Evolutionary conservation across 371 early-diverging fungal species (phyloP).

Genomic region (Rhizopus microsporus): DNA sequence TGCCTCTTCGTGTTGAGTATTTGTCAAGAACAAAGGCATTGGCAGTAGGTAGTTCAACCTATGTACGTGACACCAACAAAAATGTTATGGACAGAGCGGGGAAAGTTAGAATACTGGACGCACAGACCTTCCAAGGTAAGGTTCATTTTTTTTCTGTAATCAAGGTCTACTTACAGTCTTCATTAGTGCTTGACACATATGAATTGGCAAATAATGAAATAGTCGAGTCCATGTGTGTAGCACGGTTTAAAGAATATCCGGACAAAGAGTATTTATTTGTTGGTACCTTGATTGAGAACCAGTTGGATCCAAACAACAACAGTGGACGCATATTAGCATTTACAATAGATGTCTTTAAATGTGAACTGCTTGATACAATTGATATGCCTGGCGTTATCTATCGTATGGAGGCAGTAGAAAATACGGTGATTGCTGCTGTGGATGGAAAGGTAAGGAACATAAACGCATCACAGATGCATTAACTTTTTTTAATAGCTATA

Average conservation of each 20-base stretch:
- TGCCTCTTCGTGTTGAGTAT: constrained; percentile 72
- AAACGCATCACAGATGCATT: background rate
- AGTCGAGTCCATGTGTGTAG: constrained; percentile 39
- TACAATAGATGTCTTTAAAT: constrained; percentile 36
- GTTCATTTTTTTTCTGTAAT: background rate
- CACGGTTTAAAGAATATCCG: constrained; percentile 36
- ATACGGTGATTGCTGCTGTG: constrained; percentile 51
- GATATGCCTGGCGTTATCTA: constrained; percentile 54
- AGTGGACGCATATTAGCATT: constrained; percentile 64
- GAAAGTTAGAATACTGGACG: constrained; percentile 70
- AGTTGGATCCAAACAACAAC: constrained; percentile 47
- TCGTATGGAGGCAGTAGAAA: constrained; percentile 41
- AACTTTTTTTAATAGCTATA: constrained; percentile 32
- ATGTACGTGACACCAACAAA: constrained; percentile 29
- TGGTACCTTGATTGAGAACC: constrained; percentile 58
- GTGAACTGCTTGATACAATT: constrained; percentile 40
- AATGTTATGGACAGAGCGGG: constrained; percentile 45
- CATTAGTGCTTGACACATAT: constrained; percentile 33
- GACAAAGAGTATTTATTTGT: constrained; percentile 45
- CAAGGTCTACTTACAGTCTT: background rate
- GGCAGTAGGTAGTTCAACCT: constrained; percentile 56
- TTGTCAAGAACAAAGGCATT: constrained; percentile 55
- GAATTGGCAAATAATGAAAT: constrained; percentile 45
- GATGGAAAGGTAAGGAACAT: constrained; percentile 53
- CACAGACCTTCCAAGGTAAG: constrained; percentile 72